phyloP scores from a whole-genome alignment of 345 rosid species.

The Cochlearia excelsa region DNA sequence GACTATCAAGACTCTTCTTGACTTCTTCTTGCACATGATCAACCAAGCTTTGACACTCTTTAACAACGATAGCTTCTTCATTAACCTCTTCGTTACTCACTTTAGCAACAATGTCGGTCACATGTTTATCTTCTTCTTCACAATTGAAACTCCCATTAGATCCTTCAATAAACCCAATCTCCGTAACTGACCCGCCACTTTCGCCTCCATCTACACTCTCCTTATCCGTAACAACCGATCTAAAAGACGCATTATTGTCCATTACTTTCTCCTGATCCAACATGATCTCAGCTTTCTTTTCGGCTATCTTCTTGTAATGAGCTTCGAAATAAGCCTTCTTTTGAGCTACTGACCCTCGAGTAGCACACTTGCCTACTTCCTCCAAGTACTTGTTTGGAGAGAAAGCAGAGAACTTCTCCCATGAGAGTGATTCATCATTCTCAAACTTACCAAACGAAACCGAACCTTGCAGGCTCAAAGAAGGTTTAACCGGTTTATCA shows the following conservation, averaged over 20 bases:
- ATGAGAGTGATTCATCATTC: slow-evolving; percentile 67
- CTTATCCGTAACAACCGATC: slow-evolving; percentile 25
- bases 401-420: slow-evolving; percentile 88
- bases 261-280: slow-evolving; percentile 56
- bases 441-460: slow-evolving; percentile 88
- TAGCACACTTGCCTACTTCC: slow-evolving; percentile 91
- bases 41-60: slow-evolving; percentile 43
- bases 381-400: slow-evolving; percentile 92
- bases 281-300: slow-evolving; percentile 64
- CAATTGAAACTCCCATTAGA: slow-evolving; percentile 30
- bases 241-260: slow-evolving; percentile 37
- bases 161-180: background rate
- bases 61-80: slow-evolving; percentile 39
- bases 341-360: slow-evolving; percentile 91
- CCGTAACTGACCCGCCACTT: slow-evolving; percentile 8
- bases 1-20: background rate
- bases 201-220: slow-evolving; percentile 35
- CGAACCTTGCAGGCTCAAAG: slow-evolving; percentile 49
- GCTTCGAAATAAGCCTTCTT: slow-evolving; percentile 94
- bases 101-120: slow-evolving; percentile 35
- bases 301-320: slow-evolving; percentile 89
- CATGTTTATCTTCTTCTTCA: slow-evolving; percentile 39
- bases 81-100: slow-evolving; percentile 26
- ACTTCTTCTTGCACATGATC: slow-evolving; percentile 42
- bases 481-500: slow-evolving; percentile 43